Conservation (phyloP, 225 moss, liverwort and hornwort genomes). For the Sphagnum contortum region DNA sequence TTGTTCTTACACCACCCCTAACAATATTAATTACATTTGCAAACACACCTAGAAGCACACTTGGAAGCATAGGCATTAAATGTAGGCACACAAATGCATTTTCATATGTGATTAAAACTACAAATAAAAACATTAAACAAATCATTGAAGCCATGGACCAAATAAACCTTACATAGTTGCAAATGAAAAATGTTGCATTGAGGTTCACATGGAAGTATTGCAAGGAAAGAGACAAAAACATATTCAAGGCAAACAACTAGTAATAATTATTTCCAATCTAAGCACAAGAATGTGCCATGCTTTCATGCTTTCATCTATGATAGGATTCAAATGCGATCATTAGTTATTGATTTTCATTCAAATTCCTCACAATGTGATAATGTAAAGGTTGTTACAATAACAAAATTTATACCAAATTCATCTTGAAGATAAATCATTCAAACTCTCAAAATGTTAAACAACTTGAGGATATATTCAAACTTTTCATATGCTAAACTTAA, state of each 20-base stretch:
- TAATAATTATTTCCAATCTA: background rate
- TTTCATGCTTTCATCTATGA: conserved; percentile 1
- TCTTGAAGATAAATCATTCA: background rate
- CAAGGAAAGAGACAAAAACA: background rate
- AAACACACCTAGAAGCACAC: background rate
- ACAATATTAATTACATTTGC: too few relatives aligned
- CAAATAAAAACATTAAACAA: background rate
- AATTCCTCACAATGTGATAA: background rate
- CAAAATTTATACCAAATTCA: too few relatives aligned
- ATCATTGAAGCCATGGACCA: background rate
- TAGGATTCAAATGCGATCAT: background rate
- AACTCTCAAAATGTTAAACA: too few relatives aligned
- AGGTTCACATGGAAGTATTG: background rate
- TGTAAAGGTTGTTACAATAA: too few relatives aligned
- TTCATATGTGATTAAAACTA: background rate
- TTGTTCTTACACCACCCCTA: too few relatives aligned
- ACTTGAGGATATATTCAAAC: too few relatives aligned
- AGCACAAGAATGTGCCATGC: background rate
- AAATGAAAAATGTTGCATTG: background rate
- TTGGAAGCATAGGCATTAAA: background rate
- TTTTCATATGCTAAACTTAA: too few relatives aligned
- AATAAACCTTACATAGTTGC: background rate
- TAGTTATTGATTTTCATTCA: background rate
- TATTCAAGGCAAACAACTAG: background rate
- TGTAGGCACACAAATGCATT: background rate